Evolutionary conservation across 306 rosid genomes (phyloP), one percentile per base, ranked within the genome.

Genomic region (Ziziphus jujuba): DNA sequence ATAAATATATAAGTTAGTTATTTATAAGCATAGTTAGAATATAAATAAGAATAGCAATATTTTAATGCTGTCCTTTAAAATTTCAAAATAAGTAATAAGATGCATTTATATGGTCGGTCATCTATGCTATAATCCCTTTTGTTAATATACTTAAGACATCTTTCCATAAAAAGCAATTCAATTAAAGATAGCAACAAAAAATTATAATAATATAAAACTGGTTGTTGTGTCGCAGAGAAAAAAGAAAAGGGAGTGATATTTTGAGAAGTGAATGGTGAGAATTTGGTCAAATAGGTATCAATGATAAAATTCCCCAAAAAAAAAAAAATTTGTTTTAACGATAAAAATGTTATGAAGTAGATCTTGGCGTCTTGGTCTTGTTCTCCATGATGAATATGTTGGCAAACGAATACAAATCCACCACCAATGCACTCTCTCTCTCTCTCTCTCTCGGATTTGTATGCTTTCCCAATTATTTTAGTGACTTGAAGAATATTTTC

Each of bases 261-360:
- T 49, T 8, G 15, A 25, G 69, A 53, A 20, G 53, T 36, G 53
- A 23, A 33, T 47, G 59, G 50, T 10, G 52, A 60, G 21, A 60
- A 67, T 50, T 59, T 59, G 56, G 65, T 74, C 63, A 74, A 59
- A 40, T 43, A 45, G 28, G 28, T 22, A 68, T 54, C 17, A 24
- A 54, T 61, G 53, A 61, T 54, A 20, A 34, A 56, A n/a, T n/a
- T n/a, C n/a, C n/a, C n/a, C n/a, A n/a, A n/a, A n/a, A n/a, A n/a
- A n/a, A n/a, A n/a, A n/a, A n/a, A n/a, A n/a, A n/a, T n/a, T n/a
- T n/a, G 33, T 28, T 1, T 28, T 4, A 28, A 28, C 4, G 33
- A 28, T 28, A 28, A 28, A 28, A 28, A 28, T 28, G 33, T 28
- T 28, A 2, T 28, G 33, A 40, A 62, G 55, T 49, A 38, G 9